Conservation (phyloP, 2,329 filamentous ascomycete species). For the Knoxdaviesia capensis region DNA sequence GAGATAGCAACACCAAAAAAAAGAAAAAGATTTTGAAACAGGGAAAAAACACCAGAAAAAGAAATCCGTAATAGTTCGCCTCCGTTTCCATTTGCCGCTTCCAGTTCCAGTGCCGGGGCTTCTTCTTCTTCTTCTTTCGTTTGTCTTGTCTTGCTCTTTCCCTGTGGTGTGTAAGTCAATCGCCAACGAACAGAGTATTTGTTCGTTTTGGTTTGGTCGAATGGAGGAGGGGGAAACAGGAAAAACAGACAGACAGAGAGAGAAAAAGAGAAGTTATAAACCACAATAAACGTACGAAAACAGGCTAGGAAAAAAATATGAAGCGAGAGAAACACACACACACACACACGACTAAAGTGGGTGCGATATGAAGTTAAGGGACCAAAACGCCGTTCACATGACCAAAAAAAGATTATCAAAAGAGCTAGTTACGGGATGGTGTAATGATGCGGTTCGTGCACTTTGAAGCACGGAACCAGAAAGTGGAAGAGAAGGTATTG, state of each 20-base stretch:
- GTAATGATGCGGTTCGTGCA: background rate
- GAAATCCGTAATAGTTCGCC: background rate
- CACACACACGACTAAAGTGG: too few species aligned
- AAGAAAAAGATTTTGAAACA: background rate
- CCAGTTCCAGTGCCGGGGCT: too few species aligned
- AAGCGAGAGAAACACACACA: background rate
- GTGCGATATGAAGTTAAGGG: too few species aligned
- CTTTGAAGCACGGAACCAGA: background rate
- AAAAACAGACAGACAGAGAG: background rate
- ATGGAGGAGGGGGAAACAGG: background rate
- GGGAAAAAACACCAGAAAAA: background rate
- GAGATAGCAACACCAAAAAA: background rate
- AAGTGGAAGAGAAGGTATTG: background rate
- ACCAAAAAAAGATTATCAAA: too few species aligned
- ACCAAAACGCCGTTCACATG: too few species aligned
- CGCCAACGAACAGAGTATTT: too few species aligned
- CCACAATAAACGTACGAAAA: too few species aligned
- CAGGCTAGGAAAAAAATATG: background rate
- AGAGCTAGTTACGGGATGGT: too few species aligned
- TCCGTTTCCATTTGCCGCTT: too few species aligned
- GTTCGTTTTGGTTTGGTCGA: background rate
- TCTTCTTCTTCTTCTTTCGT: too few species aligned
- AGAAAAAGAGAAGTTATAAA: background rate
- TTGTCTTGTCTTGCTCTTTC: too few species aligned
- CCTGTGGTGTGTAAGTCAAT: too few species aligned